phyloP scores from a whole-genome alignment of 1,284 basidiomycete genomes.

The Sanghuangporus weigelae region DNA sequence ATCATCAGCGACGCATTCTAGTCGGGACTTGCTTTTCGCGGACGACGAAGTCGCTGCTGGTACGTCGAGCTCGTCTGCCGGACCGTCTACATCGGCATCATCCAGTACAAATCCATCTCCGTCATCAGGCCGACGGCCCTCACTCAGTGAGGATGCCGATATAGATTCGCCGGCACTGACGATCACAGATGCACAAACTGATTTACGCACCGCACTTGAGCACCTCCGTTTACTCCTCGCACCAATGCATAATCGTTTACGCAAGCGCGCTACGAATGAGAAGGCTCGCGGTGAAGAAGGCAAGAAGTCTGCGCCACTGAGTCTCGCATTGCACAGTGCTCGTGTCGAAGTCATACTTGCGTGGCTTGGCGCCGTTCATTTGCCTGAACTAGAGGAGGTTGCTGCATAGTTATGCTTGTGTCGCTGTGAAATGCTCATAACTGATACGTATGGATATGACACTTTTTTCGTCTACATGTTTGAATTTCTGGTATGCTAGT shows the following conservation, averaged over 20 bases:
- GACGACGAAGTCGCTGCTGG: neutral
- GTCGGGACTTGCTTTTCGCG: slow-evolving; percentile 17
- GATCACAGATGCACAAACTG: slow-evolving; percentile 23
- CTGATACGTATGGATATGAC: neutral
- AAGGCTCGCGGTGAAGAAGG: slow-evolving; percentile 34
- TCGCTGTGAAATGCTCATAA: slow-evolving; percentile 21
- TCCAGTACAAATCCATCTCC: slow-evolving; percentile 1
- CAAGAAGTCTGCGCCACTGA: slow-evolving; percentile 57
- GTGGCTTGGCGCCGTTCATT: slow-evolving; percentile 73
- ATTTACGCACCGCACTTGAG: slow-evolving; percentile 48
- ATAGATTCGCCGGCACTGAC: slow-evolving; percentile 23
- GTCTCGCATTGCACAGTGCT: slow-evolving; percentile 77
- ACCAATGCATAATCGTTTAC: slow-evolving; percentile 56
- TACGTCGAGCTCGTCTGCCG: slow-evolving; percentile 12
- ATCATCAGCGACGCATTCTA: slow-evolving; percentile 4
- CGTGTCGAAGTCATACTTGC: slow-evolving; percentile 77
- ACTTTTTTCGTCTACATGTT: no score
- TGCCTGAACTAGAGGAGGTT: slow-evolving; percentile 58
- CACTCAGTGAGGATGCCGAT: slow-evolving; percentile 9
- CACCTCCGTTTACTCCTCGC: slow-evolving; percentile 62
- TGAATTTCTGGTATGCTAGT: no score
- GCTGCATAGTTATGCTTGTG: slow-evolving; percentile 20
- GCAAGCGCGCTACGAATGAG: slow-evolving; percentile 38
- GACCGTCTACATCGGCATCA: slow-evolving; percentile 11
- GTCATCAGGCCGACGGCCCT: slow-evolving; percentile 10